Conservation (phyloP, 2,329 filamentous ascomycete species). For the Aspergillus bombycis region DNA sequence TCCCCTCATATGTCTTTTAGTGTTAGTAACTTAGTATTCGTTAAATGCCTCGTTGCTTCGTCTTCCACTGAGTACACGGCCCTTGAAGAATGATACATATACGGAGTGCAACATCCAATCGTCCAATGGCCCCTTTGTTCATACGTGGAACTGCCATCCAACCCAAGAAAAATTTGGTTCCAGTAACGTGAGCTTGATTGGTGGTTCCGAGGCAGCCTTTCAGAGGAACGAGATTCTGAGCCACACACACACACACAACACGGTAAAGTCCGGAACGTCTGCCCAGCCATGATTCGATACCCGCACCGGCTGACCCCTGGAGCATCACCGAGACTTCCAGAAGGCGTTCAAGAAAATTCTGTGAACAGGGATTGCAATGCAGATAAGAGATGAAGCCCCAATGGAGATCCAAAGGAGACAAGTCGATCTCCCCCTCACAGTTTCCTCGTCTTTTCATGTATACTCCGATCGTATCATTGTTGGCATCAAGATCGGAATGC, state of each 20-base stretch:
- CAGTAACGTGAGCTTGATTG: neutral
- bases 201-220: neutral
- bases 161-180: neutral
- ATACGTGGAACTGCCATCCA: neutral
- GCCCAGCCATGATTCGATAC: slow-evolving; percentile 3
- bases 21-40: neutral
- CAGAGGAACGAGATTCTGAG: neutral
- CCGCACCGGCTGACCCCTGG: slow-evolving; percentile 5
- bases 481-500: too few species aligned
- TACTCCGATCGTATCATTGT: too few species aligned
- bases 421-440: neutral
- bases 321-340: slow-evolving; percentile 4
- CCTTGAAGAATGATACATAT: neutral
- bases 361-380: neutral
- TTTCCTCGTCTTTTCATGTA: too few species aligned
- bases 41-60: neutral
- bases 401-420: neutral
- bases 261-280: slow-evolving; percentile 17
- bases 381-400: neutral
- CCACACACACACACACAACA: slow-evolving; percentile 5
- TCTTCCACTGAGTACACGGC: neutral
- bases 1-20: neutral
- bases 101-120: neutral
- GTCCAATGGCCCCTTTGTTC: neutral
- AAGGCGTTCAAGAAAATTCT: slow-evolving; percentile 1